A percentile compares a stretch with the other conserved stretches of the same genome.
Conservation (phyloP, 1,284 basidiomycete genomes). For the Wolfiporia cocos region DNA sequence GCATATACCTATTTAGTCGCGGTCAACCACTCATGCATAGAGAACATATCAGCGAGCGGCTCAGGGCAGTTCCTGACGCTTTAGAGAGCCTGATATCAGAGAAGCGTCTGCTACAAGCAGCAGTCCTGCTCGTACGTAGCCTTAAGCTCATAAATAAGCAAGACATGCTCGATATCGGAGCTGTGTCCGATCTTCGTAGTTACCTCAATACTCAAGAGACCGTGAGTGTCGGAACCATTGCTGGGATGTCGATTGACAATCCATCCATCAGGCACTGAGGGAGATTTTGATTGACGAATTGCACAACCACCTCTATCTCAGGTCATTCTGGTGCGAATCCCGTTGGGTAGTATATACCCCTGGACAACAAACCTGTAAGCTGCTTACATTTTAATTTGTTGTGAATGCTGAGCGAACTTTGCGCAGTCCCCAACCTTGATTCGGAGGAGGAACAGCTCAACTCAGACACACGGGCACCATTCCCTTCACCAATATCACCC, state of each 20-base stretch:
- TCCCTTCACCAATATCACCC: slow-evolving; percentile 27
- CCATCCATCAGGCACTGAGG: slow-evolving; percentile 60
- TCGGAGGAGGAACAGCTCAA: slow-evolving; percentile 43
- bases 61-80: slow-evolving; percentile 89
- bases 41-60: slow-evolving; percentile 62
- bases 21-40: slow-evolving; percentile 2
- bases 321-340: slow-evolving; percentile 92
- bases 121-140: slow-evolving; percentile 83
- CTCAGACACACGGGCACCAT: slow-evolving; percentile 8
- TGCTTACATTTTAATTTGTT: slow-evolving; percentile 22
- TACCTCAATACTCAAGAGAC: slow-evolving; percentile 88
- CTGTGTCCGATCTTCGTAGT: slow-evolving; percentile 81
- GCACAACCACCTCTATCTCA: slow-evolving; percentile 96
- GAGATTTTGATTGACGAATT: slow-evolving; percentile 96
- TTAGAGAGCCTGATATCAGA: slow-evolving; percentile 95
- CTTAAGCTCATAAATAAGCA: slow-evolving; percentile 88
- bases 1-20: slow-evolving; percentile 20
- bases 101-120: slow-evolving; percentile 88
- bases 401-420: slow-evolving; percentile 6
- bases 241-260: neutral
- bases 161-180: slow-evolving; percentile 94
- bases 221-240: slow-evolving; percentile 37
- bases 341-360: slow-evolving; percentile 85
- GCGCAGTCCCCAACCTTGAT: slow-evolving; percentile 49
- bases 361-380: slow-evolving; percentile 74